phyloP scores from a whole-genome alignment of 23 red algal genomes.

The Gracilaria domingensis region DNA sequence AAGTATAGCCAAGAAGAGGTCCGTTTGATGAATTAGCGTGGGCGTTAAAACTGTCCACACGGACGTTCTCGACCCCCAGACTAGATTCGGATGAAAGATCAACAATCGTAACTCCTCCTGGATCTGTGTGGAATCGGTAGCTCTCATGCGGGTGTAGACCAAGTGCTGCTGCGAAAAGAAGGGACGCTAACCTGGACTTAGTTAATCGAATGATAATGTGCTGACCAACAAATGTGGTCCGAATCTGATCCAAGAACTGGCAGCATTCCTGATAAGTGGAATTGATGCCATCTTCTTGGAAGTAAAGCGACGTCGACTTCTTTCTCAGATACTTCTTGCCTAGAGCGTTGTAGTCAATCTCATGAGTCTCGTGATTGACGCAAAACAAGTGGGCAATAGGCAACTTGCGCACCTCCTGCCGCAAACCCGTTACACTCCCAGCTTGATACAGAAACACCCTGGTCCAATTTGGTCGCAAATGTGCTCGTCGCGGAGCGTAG shows the following conservation, averaged over 20 bases:
- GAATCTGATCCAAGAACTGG: slow-evolving; percentile 13
- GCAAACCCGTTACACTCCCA: slow-evolving; percentile 2
- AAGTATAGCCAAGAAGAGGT: slow-evolving; percentile 54
- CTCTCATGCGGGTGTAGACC: slow-evolving; percentile 26
- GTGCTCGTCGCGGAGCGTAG: slow-evolving; percentile 8
- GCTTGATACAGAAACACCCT: slow-evolving; percentile 4
- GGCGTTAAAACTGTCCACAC: slow-evolving; percentile 56
- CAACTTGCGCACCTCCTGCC: slow-evolving; percentile 9
- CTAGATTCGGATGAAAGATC: slow-evolving; percentile 19
- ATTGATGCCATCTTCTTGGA: not conserved
- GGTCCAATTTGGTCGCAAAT: not conserved
- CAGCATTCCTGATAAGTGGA: slow-evolving; percentile 1
- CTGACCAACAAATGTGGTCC: not conserved
- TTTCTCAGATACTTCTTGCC: slow-evolving; percentile 14
- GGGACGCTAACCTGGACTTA: not conserved
- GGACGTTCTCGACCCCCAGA: not conserved
- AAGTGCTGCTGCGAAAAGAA: slow-evolving; percentile 42
- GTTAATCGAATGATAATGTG: slow-evolving; percentile 1
- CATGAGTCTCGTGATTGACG: slow-evolving; percentile 11
- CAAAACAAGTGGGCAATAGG: not conserved
- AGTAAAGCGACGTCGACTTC: slow-evolving; percentile 20
- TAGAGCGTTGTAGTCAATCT: not conserved
- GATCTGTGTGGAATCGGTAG: slow-evolving; percentile 45
- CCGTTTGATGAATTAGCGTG: slow-evolving; percentile 28
- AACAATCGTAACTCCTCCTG: slow-evolving; percentile 46